Conservation (phyloP, 352 stramenopile species). For the Globisporangium viniferum region DNA sequence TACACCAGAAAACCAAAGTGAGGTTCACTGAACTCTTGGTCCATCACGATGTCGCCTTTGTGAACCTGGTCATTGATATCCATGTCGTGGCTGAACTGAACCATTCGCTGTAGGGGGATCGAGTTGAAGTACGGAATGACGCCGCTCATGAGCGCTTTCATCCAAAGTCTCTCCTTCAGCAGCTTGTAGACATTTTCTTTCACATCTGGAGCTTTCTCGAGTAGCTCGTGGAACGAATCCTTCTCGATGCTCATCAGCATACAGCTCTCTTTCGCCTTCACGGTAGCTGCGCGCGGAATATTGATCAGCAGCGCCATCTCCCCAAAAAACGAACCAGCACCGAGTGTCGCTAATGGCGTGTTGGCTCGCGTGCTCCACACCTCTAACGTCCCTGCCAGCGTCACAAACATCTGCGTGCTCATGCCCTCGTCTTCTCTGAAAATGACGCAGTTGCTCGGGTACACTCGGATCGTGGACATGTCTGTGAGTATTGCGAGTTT, state of each 20-base stretch:
- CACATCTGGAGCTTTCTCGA: slow-evolving; percentile 56
- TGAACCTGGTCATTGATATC: slow-evolving; percentile 63
- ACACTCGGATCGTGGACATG: slow-evolving; percentile 74
- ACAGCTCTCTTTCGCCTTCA: slow-evolving; percentile 63
- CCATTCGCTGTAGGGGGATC: slow-evolving; percentile 47
- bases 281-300: slow-evolving; percentile 67
- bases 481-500: slow-evolving; percentile 64
- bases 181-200: slow-evolving; percentile 48
- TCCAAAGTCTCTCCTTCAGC: slow-evolving; percentile 63
- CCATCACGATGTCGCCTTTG: slow-evolving; percentile 54
- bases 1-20: slow-evolving; percentile 69
- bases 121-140: slow-evolving; percentile 67
- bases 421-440: slow-evolving; percentile 77
- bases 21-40: slow-evolving; percentile 34
- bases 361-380: slow-evolving; percentile 54
- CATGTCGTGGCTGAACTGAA: slow-evolving; percentile 57
- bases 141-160: slow-evolving; percentile 72
- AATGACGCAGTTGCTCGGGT: slow-evolving; percentile 61
- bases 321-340: slow-evolving; percentile 72
- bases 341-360: slow-evolving; percentile 51
- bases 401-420: slow-evolving; percentile 81
- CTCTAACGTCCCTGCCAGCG: slow-evolving; percentile 54
- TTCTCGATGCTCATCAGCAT: slow-evolving; percentile 83
- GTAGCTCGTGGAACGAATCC: slow-evolving; percentile 58
- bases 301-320: slow-evolving; percentile 83